These are phyloP conservation scores for Tetrahymena thermophila DNA, from an alignment of 73 alveolate genomes.

Conservation along the genomic window DNA sequence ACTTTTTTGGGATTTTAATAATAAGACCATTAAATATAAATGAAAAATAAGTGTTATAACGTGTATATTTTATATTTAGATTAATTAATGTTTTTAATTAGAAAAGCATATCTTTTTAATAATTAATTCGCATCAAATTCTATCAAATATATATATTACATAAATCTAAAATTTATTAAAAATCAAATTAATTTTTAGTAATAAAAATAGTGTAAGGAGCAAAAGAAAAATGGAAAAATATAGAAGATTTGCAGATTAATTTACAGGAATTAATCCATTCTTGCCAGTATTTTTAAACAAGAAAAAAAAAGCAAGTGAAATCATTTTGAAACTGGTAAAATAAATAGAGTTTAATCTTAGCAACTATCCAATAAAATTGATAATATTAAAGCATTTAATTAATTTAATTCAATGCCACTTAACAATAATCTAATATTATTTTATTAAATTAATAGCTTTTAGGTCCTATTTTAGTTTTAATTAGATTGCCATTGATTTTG, in stretches of 20 bases:
- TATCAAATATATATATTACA: not conserved
- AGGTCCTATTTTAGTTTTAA: conserved; percentile 5
- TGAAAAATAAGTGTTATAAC: not conserved
- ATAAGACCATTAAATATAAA: not conserved
- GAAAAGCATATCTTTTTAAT: not conserved
- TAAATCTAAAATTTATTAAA: not conserved
- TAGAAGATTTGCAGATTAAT: conserved; percentile 35
- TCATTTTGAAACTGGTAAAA: not conserved
- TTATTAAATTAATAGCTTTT: not conserved
- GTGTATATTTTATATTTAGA: not conserved
- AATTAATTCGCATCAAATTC: not conserved
- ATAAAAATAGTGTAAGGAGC: not conserved
- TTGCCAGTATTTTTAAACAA: conserved; percentile 24
- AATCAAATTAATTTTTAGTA: not conserved
- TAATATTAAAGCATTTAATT: not conserved
- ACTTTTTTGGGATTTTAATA: not conserved
- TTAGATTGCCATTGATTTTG: conserved; percentile 10
- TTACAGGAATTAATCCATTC: conserved; percentile 32
- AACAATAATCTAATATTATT: not conserved
- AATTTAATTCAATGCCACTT: no score
- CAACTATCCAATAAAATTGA: no score
- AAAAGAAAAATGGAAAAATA: conserved; percentile 29
- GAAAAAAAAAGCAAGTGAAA: not conserved
- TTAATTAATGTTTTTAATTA: not conserved
- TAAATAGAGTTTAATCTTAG: not conserved